Conservation (phyloP, 371 early-diverging fungal genomes). For the Apophysomyces sp. region DNA sequence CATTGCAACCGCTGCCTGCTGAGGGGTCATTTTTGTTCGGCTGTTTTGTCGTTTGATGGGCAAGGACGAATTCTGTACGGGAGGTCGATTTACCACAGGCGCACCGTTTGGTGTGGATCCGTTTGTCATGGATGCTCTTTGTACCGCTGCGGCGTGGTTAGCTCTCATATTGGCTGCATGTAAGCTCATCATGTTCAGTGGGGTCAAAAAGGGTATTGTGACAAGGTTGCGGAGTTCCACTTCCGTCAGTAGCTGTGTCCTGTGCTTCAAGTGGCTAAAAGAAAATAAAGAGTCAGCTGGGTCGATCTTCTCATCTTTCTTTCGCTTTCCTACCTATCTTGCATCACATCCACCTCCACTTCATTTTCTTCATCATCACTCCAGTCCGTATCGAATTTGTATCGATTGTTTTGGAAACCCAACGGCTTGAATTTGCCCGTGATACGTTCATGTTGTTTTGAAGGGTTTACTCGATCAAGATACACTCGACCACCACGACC, state of each 20-base stretch:
- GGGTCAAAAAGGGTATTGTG: slow-evolving; percentile 28
- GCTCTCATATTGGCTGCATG: slow-evolving; percentile 4
- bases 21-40: slow-evolving; percentile 42
- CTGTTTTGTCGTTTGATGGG: slow-evolving; percentile 40
- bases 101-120: background rate
- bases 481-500: slow-evolving; percentile 65
- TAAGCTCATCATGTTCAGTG: slow-evolving; percentile 16
- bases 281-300: background rate
- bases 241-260: slow-evolving; percentile 45
- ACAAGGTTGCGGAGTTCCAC: slow-evolving; percentile 51
- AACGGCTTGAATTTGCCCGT: slow-evolving; percentile 30
- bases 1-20: slow-evolving; percentile 46
- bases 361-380: slow-evolving; percentile 33
- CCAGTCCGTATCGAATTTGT: slow-evolving; percentile 36
- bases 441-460: background rate
- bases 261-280: slow-evolving; percentile 33
- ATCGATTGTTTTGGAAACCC: slow-evolving; percentile 16
- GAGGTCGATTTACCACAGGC: background rate
- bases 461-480: slow-evolving; percentile 40
- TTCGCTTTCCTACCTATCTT: slow-evolving; percentile 28
- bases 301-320: background rate
- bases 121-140: background rate
- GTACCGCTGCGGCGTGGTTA: slow-evolving; percentile 1
- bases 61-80: slow-evolving; percentile 13
- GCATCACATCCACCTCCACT: slow-evolving; percentile 24